Percentiles rank a stretch among this genome's conserved stretches.
phyloP scores from a whole-genome alignment of 176 grass and related monocot genomes.

The Metroxylon sagu region DNA sequence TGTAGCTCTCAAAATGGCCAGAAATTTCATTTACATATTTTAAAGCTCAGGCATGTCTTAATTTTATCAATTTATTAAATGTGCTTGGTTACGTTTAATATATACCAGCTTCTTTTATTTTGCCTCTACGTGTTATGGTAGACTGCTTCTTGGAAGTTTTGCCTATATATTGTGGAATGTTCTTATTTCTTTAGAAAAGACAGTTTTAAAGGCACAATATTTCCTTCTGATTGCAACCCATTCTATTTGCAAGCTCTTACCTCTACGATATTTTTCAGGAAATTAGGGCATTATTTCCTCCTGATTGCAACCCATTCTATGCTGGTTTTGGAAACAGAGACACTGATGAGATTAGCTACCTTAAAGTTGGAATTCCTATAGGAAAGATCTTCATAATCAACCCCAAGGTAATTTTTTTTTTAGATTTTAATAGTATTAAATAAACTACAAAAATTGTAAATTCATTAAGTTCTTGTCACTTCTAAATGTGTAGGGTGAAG shows the following conservation, averaged over 20 bases:
- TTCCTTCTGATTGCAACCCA: neutral
- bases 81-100: too few relatives aligned
- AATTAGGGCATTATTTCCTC: conserved; percentile 83
- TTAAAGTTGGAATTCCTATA: conserved; percentile 89
- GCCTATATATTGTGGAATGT: too few relatives aligned
- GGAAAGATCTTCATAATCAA: conserved; percentile 99
- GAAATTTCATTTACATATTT: too few relatives aligned
- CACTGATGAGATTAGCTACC: conserved; percentile 91
- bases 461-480: conserved; percentile 1
- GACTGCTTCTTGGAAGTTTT: too few relatives aligned
- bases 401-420: conserved; percentile 49
- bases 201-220: neutral
- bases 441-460: neutral
- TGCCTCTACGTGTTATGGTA: too few relatives aligned
- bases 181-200: too few relatives aligned
- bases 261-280: conserved; percentile 35
- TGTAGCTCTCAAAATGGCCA: too few relatives aligned
- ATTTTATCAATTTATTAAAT: too few relatives aligned
- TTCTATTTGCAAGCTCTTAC: too few relatives aligned
- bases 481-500: conserved; percentile 53
- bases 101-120: too few relatives aligned
- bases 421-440: neutral
- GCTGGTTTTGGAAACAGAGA: conserved; percentile 96
- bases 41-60: too few relatives aligned
- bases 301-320: conserved; percentile 87